Base-by-base conservation (phyloP, 164 flowering plant species). In the Sextonia rubra region DNA sequence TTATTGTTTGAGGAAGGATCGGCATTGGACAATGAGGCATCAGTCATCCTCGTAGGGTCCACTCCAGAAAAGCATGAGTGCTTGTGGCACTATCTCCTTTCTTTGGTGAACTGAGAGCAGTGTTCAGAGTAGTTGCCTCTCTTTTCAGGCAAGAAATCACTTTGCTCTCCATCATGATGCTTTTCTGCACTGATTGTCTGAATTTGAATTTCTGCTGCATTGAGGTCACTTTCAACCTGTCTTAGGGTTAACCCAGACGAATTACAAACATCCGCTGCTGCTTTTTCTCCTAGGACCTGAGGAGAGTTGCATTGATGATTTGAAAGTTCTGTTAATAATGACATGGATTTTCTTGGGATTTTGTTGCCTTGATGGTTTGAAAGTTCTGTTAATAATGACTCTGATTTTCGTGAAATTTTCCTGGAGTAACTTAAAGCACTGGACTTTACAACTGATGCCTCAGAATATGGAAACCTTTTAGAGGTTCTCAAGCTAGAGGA, bases 351-450 rank as follows among this genome's bases (percentile, higher is more conserved):
- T 77, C 67, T 67, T n/a, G 80, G 79, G 25, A 70, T 74, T 80
- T 81, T 52, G 37, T 71, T 77, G 24, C 24, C 71, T 60, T 7
- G 6, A 66, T 75, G 77, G 69, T 63, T 73, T 66, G 85, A 73
- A 48, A 73, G 80, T 62, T 69, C 80, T 1, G 77, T 67, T 49
- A 44, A 62, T 14, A 56, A 27, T 65, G 86, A 73, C 66, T 66
- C 74, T 67, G 81, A 72, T 71, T 68, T 83, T 77, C 67, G 64
- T n/a, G 80, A 78, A 27, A 70, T 74, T 80, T 81, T 88, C 75
- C 86, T 83, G 1, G 81, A 68, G 72, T 82, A 77, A 79, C 80
- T 85, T 58, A 32, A 1, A 58, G 79, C 9, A 75, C 62, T 71
- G 20, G 22, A 49, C 67, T 76, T 85, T 18, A 24, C 66, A 60